Evolutionary conservation across 129 eudicot species (phyloP), one percentile per base, ranked within the genome.

Genomic region (Escallonia herrerae): DNA sequence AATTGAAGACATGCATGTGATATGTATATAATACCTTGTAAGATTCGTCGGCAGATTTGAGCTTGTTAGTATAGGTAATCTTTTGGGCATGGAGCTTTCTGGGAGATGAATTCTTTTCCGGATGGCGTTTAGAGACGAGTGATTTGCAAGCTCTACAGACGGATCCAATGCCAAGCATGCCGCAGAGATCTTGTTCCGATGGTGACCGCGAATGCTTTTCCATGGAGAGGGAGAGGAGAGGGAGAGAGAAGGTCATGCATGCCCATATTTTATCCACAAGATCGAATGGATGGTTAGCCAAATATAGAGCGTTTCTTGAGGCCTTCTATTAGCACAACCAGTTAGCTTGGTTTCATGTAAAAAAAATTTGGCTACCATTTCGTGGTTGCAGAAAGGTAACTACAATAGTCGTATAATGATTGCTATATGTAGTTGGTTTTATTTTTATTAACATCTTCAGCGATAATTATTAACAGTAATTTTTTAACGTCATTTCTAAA

Each of bases 111-210:
- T 80, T 71, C 55, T 78, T 81, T 62, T 70, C 80, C 3, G 79
- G 58, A 70, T 70, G 75, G 60, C 75, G 83, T 58, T 60, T 81
- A n/a, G 72, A 45, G 43, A 76, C 15, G 13, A 87, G 64, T 0
- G 82, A 76, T 83, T 76, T 87, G 81, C 83, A 87, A 70, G 80
- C 75, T 62, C 64, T 83, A 59, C 83, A n/a, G 46, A 83, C 71
- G 61, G 57, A 69, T 60, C 73, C 84, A 55, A 81, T 56, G 53
- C 73, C 53, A 13, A 63, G 62, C 40, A 68, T 40, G 43, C 71
- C 58, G 10, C 66, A 8, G 8, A 60, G 10, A 9, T 69, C 56
- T 5, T 40, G 58, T 3, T 11, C 44, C 13, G 74, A 37, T 37
- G 41, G 8, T 13, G 75, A 22, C 12, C 70, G 49, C 7, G 76